Percentiles rank a stretch among this genome's conserved stretches.
Conservation (phyloP, 2,329 filamentous ascomycete genomes). For the Sordariomycetes sp. region DNA sequence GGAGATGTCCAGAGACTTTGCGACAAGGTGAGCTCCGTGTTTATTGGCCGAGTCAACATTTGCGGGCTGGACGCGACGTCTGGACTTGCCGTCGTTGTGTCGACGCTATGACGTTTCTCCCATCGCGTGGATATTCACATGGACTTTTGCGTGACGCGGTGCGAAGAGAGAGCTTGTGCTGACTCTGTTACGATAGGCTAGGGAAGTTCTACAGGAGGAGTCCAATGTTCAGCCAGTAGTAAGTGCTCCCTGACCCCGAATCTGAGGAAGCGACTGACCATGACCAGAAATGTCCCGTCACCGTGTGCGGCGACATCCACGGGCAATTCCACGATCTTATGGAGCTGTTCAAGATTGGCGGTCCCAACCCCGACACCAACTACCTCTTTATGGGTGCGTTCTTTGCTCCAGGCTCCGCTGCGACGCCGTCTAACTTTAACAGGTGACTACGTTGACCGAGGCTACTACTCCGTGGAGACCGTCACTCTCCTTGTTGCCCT, state of each 20-base stretch:
- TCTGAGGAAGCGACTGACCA: too few species aligned
- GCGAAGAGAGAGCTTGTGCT: constrained; percentile 2
- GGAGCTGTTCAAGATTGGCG: constrained; percentile 99
- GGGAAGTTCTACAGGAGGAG: constrained; percentile 94
- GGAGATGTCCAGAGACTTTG: constrained; percentile 91
- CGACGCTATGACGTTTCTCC: too few species aligned
- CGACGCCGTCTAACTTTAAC: not conserved
- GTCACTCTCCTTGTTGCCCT: constrained; percentile 92
- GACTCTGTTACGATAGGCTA: constrained; percentile 49
- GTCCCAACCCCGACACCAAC: constrained; percentile 96
- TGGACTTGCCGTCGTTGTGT: too few species aligned
- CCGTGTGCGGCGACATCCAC: constrained; percentile 97
- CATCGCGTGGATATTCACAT: too few species aligned
- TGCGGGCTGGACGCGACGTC: too few species aligned
- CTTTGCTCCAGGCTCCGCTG: not conserved
- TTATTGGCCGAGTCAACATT: too few species aligned
- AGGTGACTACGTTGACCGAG: constrained; percentile 98
- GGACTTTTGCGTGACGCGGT: constrained; percentile 26
- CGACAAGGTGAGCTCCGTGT: constrained; percentile 86
- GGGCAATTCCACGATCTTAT: constrained; percentile 98
- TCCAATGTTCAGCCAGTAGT: constrained; percentile 99
- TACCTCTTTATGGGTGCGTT: constrained; percentile 94
- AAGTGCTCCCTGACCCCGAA: constrained; percentile 31
- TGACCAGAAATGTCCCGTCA: constrained; percentile 91
- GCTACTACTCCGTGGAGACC: constrained; percentile 98